Evolutionary conservation across 2,329 filamentous ascomycete species (phyloP).

Genomic region (Magnaporthiopsis poae): DNA sequence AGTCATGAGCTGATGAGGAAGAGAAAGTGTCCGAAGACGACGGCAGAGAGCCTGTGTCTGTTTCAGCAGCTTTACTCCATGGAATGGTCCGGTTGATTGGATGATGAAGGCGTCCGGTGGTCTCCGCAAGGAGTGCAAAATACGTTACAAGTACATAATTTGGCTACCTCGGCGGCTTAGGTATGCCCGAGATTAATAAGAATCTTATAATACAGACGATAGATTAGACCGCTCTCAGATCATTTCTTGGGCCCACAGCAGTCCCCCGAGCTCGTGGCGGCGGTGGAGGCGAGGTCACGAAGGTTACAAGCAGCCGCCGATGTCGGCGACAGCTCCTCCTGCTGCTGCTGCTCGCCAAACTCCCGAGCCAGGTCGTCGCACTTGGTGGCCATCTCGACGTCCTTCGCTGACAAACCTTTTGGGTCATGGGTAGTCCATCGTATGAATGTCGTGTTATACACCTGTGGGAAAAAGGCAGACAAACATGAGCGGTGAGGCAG

Average conservation of each 20-base stretch:
- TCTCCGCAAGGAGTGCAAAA: neutral
- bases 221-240: neutral
- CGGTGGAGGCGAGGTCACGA: constrained; percentile 37
- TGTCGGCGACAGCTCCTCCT: constrained; percentile 11
- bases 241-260: constrained; percentile 41
- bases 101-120: neutral
- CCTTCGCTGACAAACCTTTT: constrained; percentile 53
- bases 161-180: neutral
- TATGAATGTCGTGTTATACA: constrained; percentile 61
- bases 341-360: constrained; percentile 45
- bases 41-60: neutral
- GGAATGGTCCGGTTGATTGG: neutral
- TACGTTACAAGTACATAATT: constrained; percentile 1
- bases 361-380: constrained; percentile 51
- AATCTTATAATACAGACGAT: constrained; percentile 14
- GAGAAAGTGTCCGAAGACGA: neutral
- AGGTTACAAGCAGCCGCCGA: constrained; percentile 25
- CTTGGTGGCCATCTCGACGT: constrained; percentile 50
- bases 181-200: neutral
- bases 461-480: constrained; percentile 30
- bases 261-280: constrained; percentile 35
- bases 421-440: constrained; percentile 66
- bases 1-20: neutral
- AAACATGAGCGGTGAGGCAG: neutral
- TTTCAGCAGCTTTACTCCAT: neutral